Base-by-base conservation (phyloP, 805 yeast species). In the Cephaloascus albidus region DNA sequence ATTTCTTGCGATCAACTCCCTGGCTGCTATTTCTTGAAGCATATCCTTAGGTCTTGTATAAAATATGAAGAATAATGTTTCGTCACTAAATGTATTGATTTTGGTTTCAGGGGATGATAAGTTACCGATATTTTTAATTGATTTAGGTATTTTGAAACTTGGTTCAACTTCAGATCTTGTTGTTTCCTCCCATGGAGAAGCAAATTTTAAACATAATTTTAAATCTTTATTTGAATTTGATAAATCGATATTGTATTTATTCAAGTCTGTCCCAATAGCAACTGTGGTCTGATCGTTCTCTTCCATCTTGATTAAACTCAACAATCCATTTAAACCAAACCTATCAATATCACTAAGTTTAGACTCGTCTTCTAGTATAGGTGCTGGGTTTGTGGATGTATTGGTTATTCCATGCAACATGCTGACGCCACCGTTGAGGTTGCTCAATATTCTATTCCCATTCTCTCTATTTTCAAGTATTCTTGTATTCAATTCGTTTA, bases 111-210 rank as follows among this genome's bases (percentile, higher is more conserved):
- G 63, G 2, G 71, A 65, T 34, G 18, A 54, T 34, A 18, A 18
- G 63, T 33, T 59, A 44, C 15, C 52, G 35, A 53, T 60, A 39
- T 60, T 61, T 34, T 68, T 53, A 46, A 65, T 4, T 3, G 70
- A 72, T 15, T 64, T 60, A 2, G 96, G 96, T 34, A 78, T 65
- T 36, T 61, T 65, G 57, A 77, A 89, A 41, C 73, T 70, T 3
- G 98, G 98, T 49, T 87, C 95, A 15, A 90, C 96, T 47, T 85
- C 89, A 39, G 89, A 80, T 51, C 94, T 72, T 6, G 93, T 77
- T 1, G 96, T 85, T 54, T 93, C 97, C 32, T 84, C 72, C 97
- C 98, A 90, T 10, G 98, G 98, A 3, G 95, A 84, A 18, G 94
- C 81, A 52, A 90, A 78, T 5, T 80, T 76, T 46, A 72, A 66